Conservation (phyloP, 1,284 basidiomycete species). For the Heimioporus retisporus region DNA sequence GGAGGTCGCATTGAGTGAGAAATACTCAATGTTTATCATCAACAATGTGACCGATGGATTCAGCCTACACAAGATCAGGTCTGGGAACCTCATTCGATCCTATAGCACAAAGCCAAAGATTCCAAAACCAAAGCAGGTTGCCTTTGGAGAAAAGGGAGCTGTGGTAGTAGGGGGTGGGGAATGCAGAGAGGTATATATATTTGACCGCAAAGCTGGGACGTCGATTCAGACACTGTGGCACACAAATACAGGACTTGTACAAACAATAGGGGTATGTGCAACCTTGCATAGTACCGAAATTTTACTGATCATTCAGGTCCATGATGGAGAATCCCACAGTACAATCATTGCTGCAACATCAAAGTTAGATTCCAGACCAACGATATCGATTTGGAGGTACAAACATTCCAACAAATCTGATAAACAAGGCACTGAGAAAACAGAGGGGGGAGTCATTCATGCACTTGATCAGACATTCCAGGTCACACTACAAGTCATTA, state of each 20-base stretch:
- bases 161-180: neutral
- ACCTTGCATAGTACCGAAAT: neutral
- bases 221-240: neutral
- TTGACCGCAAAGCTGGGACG: neutral
- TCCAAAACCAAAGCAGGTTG: neutral
- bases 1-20: neutral
- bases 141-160: slow-evolving; percentile 4
- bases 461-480: neutral
- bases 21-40: neutral
- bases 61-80: neutral
- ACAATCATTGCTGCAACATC: neutral
- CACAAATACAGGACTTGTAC: neutral
- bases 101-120: neutral
- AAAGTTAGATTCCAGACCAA: neutral
- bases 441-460: neutral
- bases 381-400: neutral
- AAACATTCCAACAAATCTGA: neutral
- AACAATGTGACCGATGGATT: slow-evolving; percentile 6
- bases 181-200: neutral
- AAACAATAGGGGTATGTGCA: neutral
- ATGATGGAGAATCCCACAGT: neutral
- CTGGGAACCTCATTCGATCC: neutral
- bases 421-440: neutral
- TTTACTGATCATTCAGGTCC: neutral
- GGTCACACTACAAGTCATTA: neutral